Evolutionary conservation across 2,329 filamentous ascomycete genomes (phyloP).

Genomic region (Fusarium mangiferae): DNA sequence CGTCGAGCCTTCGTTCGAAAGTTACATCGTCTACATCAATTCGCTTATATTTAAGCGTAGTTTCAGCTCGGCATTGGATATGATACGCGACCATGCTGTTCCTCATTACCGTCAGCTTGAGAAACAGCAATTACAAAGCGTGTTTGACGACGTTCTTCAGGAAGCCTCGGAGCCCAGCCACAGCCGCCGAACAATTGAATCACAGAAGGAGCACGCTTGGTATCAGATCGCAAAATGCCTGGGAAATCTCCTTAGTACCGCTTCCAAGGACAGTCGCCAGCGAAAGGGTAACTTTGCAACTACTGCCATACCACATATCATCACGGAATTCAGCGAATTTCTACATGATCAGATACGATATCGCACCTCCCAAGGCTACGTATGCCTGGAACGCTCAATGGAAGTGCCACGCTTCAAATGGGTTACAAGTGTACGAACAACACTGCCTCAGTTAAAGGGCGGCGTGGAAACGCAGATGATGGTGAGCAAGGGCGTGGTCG

Average conservation of each 20-base stretch:
- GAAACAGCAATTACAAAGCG: conserved; percentile 40
- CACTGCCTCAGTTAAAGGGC: conserved; percentile 42
- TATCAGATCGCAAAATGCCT: conserved; percentile 46
- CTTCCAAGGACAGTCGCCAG: conserved; percentile 34
- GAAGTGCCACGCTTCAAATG: conserved; percentile 37
- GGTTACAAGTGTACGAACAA: conserved; percentile 34
- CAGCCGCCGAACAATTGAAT: conserved; percentile 44
- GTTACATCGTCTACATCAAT: conserved; percentile 61
- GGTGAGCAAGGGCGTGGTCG: conserved; percentile 21
- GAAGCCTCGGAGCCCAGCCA: conserved; percentile 23
- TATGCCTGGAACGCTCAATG: conserved; percentile 42
- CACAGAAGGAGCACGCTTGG: conserved; percentile 48
- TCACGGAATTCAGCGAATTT: conserved; percentile 50
- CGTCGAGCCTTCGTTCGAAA: conserved; percentile 65
- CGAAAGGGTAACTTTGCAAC: conserved; percentile 38
- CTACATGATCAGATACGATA: conserved; percentile 46
- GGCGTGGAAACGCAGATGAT: conserved; percentile 15
- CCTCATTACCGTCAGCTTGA: conserved; percentile 50
- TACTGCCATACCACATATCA: conserved; percentile 45
- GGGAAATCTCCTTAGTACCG: conserved; percentile 40
- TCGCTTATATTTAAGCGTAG: conserved; percentile 48
- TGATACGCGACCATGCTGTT: conserved; percentile 54
- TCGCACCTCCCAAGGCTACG: conserved; percentile 47
- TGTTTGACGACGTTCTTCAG: conserved; percentile 50
- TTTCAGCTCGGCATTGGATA: conserved; percentile 47